Conservation (phyloP, 2,329 filamentous ascomycete species). For the Drechslerella dactyloides region DNA sequence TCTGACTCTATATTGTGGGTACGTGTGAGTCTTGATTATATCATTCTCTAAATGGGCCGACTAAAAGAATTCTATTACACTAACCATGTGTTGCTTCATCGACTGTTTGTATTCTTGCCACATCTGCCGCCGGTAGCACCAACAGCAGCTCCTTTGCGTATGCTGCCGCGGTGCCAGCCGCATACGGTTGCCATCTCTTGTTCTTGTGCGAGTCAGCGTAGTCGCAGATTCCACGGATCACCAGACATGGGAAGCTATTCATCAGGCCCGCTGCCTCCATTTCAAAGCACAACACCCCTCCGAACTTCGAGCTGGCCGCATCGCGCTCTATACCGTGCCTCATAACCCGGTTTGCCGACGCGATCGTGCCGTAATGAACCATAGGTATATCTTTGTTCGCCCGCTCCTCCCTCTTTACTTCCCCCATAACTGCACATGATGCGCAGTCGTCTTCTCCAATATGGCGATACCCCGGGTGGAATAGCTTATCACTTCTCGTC, state of each 20-base stretch:
- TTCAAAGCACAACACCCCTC: slow-evolving; percentile 24
- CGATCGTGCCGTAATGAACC: slow-evolving; percentile 32
- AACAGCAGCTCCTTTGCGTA: slow-evolving; percentile 35
- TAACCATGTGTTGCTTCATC: too few relatives aligned
- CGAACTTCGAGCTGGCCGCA: slow-evolving; percentile 7
- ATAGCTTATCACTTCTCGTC: too few relatives aligned
- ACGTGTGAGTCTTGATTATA: too few relatives aligned
- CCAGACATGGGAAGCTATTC: slow-evolving; percentile 19
- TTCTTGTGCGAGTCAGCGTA: slow-evolving; percentile 38
- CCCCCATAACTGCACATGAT: background rate
- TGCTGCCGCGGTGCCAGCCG: slow-evolving; percentile 28
- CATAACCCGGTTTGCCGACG: slow-evolving; percentile 20
- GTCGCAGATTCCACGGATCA: slow-evolving; percentile 32
- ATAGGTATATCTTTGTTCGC: background rate
- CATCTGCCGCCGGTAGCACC: background rate
- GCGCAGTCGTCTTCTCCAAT: background rate
- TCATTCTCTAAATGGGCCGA: too few relatives aligned
- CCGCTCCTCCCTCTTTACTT: background rate
- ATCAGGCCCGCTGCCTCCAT: slow-evolving; percentile 32
- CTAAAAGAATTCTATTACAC: too few relatives aligned
- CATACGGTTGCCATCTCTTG: slow-evolving; percentile 35
- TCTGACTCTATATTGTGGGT: too few relatives aligned
- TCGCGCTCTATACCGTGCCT: slow-evolving; percentile 23
- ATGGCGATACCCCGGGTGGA: too few relatives aligned
- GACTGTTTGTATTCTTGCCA: too few relatives aligned